Conservation (phyloP, 164 flowering plant genomes). For the Sedum album region DNA sequence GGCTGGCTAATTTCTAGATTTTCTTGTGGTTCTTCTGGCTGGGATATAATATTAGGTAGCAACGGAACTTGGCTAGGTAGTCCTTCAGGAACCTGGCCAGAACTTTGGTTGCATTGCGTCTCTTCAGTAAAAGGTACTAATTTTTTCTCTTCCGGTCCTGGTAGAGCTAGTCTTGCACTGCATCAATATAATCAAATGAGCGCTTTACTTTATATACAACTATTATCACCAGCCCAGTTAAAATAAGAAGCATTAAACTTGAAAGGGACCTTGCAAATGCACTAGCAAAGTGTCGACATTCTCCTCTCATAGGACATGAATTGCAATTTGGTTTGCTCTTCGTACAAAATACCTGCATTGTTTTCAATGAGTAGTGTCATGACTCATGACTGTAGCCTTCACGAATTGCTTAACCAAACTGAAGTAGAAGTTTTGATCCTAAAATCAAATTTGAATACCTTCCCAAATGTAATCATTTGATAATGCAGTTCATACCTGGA, state of each 20-base stretch:
- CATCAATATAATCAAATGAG: constrained; percentile 14
- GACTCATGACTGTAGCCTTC: constrained; percentile 1
- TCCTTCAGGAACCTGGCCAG: constrained; percentile 16
- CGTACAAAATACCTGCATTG: constrained; percentile 85
- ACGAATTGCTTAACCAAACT: not conserved
- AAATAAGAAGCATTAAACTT: not conserved
- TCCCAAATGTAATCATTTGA: constrained; percentile 96
- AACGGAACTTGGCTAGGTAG: constrained; percentile 14
- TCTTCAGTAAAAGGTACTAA: constrained; percentile 33
- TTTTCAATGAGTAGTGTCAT: not conserved
- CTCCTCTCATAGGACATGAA: constrained; percentile 95
- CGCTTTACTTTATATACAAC: not conserved
- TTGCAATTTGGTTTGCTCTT: constrained; percentile 90
- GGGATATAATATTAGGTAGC: constrained; percentile 24
- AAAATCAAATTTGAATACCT: constrained; percentile 38
- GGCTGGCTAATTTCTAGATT: constrained; percentile 12
- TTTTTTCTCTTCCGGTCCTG: constrained; percentile 71
- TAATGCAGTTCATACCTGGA: constrained; percentile 91
- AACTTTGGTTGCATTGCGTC: constrained; percentile 15
- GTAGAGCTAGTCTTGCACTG: constrained; percentile 92
- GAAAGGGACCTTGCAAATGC: constrained; percentile 75
- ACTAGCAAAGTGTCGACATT: constrained; percentile 91
- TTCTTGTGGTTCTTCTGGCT: constrained; percentile 12
- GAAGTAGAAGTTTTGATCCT: not conserved
- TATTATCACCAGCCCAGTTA: not conserved